phyloP scores from a whole-genome alignment of 495 filamentous ascomycete species.

The Lasiosphaeria hispida region DNA sequence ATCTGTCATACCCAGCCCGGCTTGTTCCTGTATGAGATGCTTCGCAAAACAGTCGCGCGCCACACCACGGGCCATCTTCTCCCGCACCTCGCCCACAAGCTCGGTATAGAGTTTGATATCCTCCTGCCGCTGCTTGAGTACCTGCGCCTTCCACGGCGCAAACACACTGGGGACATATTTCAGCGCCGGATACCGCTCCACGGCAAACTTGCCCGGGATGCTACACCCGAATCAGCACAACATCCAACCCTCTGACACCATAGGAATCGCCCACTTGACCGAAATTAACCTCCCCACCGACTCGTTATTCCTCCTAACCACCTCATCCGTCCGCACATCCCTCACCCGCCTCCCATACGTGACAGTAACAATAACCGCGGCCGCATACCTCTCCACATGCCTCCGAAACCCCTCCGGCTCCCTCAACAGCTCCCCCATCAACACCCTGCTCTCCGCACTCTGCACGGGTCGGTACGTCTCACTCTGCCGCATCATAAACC shows the following conservation, averaged over 20 bases:
- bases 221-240: constrained; percentile 8
- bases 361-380: constrained; percentile 57
- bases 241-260: background rate
- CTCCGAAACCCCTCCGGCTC: constrained; percentile 32
- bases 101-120: constrained; percentile 52
- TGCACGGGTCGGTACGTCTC: constrained; percentile 54
- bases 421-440: constrained; percentile 47
- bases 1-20: constrained; percentile 47
- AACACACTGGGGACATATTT: constrained; percentile 52
- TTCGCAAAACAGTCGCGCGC: constrained; percentile 51
- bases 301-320: constrained; percentile 49
- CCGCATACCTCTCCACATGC: constrained; percentile 54
- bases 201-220: constrained; percentile 57
- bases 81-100: constrained; percentile 42
- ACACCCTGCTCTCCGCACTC: constrained; percentile 48
- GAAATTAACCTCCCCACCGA: constrained; percentile 58
- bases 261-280: constrained; percentile 41
- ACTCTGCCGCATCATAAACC: constrained; percentile 55
- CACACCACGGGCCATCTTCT: constrained; percentile 32
- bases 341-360: constrained; percentile 59
- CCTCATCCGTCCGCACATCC: constrained; percentile 49
- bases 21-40: constrained; percentile 47
- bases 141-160: constrained; percentile 56
- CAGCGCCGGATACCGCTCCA: constrained; percentile 56
- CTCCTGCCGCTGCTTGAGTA: constrained; percentile 48